Evolutionary conservation across 345 rosid genomes (phyloP).

Genomic region (Populus davidiana): DNA sequence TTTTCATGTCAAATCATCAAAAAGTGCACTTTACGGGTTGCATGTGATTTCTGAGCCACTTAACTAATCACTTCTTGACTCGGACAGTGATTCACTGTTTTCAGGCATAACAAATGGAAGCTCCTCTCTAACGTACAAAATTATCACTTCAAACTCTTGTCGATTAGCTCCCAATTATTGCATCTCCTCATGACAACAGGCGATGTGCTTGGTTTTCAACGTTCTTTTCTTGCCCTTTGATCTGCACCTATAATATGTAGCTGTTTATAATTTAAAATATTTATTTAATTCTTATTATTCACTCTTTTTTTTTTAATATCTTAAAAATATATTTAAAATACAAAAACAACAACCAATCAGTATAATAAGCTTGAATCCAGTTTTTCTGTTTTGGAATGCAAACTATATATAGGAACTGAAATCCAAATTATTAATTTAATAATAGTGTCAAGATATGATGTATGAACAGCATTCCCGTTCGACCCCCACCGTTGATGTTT

Average conservation of each 20-base stretch:
- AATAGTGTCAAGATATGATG: not conserved
- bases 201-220: too few relatives aligned
- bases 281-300: too few relatives aligned
- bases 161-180: not conserved
- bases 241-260: too few relatives aligned
- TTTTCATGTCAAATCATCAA: not conserved
- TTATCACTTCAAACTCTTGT: not conserved
- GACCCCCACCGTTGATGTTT: constrained; percentile 18
- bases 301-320: too few relatives aligned
- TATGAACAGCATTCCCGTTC: constrained; percentile 3
- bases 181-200: too few relatives aligned
- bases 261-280: too few relatives aligned
- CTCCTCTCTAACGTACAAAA: not conserved
- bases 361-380: not conserved
- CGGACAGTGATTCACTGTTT: too few relatives aligned
- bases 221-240: too few relatives aligned
- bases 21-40: not conserved
- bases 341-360: too few relatives aligned
- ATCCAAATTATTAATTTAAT: not conserved
- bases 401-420: not conserved
- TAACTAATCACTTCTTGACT: too few relatives aligned
- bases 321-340: too few relatives aligned
- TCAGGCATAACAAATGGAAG: not conserved
- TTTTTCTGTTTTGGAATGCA: too few relatives aligned
- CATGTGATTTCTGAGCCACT: not conserved